Base-by-base conservation (phyloP, 1,139 yeast species). In the Candida smagusa region DNA sequence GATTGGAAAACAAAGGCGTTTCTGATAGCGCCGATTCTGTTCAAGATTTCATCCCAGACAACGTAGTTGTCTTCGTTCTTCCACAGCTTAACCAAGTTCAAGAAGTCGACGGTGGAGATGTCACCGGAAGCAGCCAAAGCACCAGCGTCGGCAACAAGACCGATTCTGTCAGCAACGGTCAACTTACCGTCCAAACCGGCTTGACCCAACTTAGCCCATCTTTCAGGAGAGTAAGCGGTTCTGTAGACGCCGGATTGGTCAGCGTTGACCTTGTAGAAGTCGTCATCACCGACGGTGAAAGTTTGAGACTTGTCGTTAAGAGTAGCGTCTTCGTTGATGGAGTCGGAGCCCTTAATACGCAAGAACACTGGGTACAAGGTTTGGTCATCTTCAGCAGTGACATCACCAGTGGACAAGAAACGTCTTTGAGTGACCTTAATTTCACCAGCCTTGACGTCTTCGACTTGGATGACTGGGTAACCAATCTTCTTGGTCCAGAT, bases 211-310 rank as follows among this genome's bases (percentile, higher is more conserved):
- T 81, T 81, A 36, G 69, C 60, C 80, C 94, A 79, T 59, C 95
- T 84, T 39, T 77, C 81, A 28, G 83, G 72, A 9, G 85, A 70
- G 62, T 89, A 88, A 24, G 84, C 76, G 34, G 94, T 84, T 56
- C 95, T 79, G 68, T 81, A 88, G 41, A 88, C 76, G 56, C 96
- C 95, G 35, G 86, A 74, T 61, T 84, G 94, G 51, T 86, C 84
- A 39, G 86, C 87, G 54, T 88, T 88, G 48, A 87, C 65, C 68
- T 88, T 87, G 62, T 84, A 86, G 49, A 74, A 79, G 44, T 72
- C 53, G 33, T 48, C 51, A 11, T 34, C 31, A 34, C 69, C 57
- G 38, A 80, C 48, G 38, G 68, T 62, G 46, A 81, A 32, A 7
- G 74, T 65, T 39, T 66, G 69, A 36, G 77, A 68, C 62, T 92